Evolutionary conservation across 164 flowering plant genomes (phyloP).

Genomic region (Annona squamosa): DNA sequence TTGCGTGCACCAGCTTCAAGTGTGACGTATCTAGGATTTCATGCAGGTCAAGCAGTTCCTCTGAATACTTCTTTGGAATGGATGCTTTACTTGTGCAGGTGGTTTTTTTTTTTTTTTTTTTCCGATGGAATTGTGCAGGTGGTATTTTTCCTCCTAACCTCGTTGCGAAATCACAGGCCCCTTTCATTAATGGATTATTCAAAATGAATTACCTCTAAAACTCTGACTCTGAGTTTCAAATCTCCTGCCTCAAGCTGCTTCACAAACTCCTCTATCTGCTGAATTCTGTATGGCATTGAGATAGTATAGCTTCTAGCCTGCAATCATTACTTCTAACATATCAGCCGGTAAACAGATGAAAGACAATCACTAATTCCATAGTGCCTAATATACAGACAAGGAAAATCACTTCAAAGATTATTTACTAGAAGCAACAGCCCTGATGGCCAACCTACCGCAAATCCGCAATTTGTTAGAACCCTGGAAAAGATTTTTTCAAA

Average conservation of each 20-base stretch:
- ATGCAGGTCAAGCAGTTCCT: too few species aligned
- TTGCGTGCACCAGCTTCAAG: too few species aligned
- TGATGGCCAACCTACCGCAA: neutral
- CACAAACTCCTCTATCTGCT: conserved; percentile 80
- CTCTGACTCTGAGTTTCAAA: conserved; percentile 85
- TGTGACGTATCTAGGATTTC: too few species aligned
- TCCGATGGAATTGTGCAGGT: too few species aligned
- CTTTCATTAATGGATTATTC: too few species aligned
- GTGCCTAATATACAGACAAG: neutral
- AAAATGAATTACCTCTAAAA: conserved; percentile 62
- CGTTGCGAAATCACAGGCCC: too few species aligned
- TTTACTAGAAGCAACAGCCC: neutral
- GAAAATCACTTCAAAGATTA: neutral
- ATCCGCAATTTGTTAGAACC: too few species aligned
- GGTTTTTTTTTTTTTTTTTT: too few species aligned
- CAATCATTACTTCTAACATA: conserved; percentile 3
- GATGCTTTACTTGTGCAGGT: too few species aligned
- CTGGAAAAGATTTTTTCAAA: neutral
- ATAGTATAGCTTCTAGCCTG: conserved; percentile 80
- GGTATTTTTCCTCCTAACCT: too few species aligned
- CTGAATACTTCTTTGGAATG: too few species aligned
- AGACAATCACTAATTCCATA: neutral
- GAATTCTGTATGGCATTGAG: conserved; percentile 94
- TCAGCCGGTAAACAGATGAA: neutral
- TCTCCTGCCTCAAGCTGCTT: conserved; percentile 90